These are phyloP conservation scores for Acorus calamus DNA, from an alignment of 106 monocot species.

Conservation along the genomic window DNA sequence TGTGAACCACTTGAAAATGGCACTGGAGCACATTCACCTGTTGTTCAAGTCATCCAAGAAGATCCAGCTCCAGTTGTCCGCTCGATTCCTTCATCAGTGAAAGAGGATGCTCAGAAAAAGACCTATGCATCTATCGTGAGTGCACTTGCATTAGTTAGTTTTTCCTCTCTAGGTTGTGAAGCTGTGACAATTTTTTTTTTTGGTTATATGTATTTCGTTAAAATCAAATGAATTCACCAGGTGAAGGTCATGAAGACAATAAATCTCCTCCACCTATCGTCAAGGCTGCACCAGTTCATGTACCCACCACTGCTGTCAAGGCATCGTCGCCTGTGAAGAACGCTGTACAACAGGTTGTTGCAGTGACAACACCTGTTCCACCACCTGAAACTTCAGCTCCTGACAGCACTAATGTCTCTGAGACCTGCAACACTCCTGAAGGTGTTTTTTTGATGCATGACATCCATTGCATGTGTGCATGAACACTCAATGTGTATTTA, in stretches of 20 bases:
- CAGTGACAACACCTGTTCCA: constrained; percentile 12
- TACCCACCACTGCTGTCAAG: constrained; percentile 19
- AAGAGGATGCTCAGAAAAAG: constrained; percentile 33
- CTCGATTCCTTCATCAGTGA: background rate
- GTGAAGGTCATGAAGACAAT: constrained; percentile 42
- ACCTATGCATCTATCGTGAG: constrained; percentile 64
- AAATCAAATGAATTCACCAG: constrained; percentile 10
- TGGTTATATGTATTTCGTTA: background rate
- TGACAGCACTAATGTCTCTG: constrained; percentile 16
- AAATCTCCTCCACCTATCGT: too few relatives aligned
- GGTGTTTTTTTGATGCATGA: too few relatives aligned
- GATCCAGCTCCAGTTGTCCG: background rate
- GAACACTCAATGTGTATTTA: too few relatives aligned
- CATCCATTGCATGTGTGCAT: too few relatives aligned
- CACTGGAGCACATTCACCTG: constrained; percentile 1
- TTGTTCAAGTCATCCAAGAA: constrained; percentile 1
- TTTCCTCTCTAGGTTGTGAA: background rate
- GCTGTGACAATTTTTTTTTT: background rate
- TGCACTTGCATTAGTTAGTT: background rate
- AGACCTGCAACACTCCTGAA: constrained; percentile 25
- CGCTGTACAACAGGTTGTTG: constrained; percentile 21
- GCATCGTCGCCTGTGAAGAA: background rate
- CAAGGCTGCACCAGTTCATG: constrained; percentile 13
- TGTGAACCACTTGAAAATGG: constrained; percentile 6
- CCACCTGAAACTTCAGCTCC: constrained; percentile 20